Base-by-base conservation (phyloP, 2,329 filamentous ascomycete genomes). In the Penicillium sp. region DNA sequence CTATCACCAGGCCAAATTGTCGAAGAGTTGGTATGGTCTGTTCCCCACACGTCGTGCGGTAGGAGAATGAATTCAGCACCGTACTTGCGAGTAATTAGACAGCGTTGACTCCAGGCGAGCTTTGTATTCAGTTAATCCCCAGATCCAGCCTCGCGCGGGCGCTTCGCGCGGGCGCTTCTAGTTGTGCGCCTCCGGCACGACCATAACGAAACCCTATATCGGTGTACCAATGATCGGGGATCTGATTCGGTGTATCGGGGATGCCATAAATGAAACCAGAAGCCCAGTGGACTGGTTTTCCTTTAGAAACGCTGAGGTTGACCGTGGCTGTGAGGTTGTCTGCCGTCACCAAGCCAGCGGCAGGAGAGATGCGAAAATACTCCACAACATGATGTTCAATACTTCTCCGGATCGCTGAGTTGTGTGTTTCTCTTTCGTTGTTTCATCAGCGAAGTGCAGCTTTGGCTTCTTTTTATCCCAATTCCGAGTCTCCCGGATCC, bases 1-100 rank as follows among this genome's bases (percentile, higher is more conserved):
- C 83, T 75, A 61, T 85, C 83, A 3, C 84, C 83, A 1, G 83
- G 84, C 56, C 77, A 84, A 0, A 75, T 72, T 0, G 73, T 70
- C 1, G 75, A 75, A 1, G 72, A 70, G 28, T 80, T 78, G 6
- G 74, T 69, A n/a, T 78, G 76, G 65, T 84, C 81, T 0, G 81
- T 79, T 8, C 82, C 82, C 82, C 82, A 84, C 4, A 81, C 62
- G 56, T 83, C 82, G 58, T 81, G 80, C 0, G 78, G 74, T 0
- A 84, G 72, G n/a, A 83, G 69, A 51, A 82, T 81, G 47, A 84
- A 84, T 6, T 72, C 65, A 4, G 75, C 82, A 5, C 74, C 77
- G 26, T 81, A 76, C 49, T 81, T 75, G 42, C 79, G 75, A 1
- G 66, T 84, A 84, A 61, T 84, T 83, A 24, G 75, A 78, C 5